Percentiles rank a stretch among this genome's conserved stretches.
Evolutionary conservation across 768 basidiomycete genomes (phyloP).

Genomic region (Hortiboletus campestris): DNA sequence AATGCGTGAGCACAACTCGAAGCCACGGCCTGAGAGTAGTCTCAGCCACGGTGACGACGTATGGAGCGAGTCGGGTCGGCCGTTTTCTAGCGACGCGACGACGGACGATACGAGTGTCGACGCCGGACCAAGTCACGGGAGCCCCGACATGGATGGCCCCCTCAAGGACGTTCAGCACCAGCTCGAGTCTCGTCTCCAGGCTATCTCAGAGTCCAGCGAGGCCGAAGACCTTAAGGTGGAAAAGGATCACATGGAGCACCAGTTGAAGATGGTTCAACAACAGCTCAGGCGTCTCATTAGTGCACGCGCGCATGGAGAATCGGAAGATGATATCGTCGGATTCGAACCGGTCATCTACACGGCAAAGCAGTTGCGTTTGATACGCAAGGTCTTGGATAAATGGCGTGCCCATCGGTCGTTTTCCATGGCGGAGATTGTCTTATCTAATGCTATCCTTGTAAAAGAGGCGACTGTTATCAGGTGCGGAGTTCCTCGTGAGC

Average conservation of each 20-base stretch:
- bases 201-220: slow-evolving; percentile 65
- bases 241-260: slow-evolving; percentile 91
- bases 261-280: slow-evolving; percentile 72
- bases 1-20: slow-evolving; percentile 76
- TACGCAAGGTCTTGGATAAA: slow-evolving; percentile 76
- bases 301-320: slow-evolving; percentile 74
- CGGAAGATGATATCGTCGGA: slow-evolving; percentile 54
- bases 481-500: slow-evolving; percentile 35
- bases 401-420: slow-evolving; percentile 87
- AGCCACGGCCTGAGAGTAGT: slow-evolving; percentile 87
- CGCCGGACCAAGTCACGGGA: slow-evolving; percentile 52
- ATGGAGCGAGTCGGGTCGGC: slow-evolving; percentile 88
- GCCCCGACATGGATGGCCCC: slow-evolving; percentile 64
- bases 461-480: slow-evolving; percentile 97
- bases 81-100: slow-evolving; percentile 68
- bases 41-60: slow-evolving; percentile 82
- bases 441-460: slow-evolving; percentile 79
- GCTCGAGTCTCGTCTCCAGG: slow-evolving; percentile 64
- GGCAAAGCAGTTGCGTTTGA: slow-evolving; percentile 77
- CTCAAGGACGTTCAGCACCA: slow-evolving; percentile 73
- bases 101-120: slow-evolving; percentile 91
- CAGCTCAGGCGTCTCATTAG: slow-evolving; percentile 83
- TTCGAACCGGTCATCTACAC: slow-evolving; percentile 84
- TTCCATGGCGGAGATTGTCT: slow-evolving; percentile 87
- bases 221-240: slow-evolving; percentile 86